These are phyloP conservation scores for Penicillium sp. DNA, from an alignment of 2,329 filamentous ascomycete genomes.

Conservation along the genomic window DNA sequence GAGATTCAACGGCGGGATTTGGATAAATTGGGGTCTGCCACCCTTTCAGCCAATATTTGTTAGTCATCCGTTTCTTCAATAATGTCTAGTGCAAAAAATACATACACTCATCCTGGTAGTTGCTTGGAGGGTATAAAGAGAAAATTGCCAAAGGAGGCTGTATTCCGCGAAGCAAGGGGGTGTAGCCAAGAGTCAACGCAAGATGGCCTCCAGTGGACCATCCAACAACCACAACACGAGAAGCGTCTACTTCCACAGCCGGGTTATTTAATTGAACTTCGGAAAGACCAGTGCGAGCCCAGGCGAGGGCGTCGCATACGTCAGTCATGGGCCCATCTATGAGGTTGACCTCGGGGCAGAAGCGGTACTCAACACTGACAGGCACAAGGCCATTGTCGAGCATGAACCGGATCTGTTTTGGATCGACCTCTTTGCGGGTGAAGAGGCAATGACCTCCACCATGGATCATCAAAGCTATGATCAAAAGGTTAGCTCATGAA, in stretches of 20 bases:
- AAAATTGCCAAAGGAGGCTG: slow-evolving; percentile 42
- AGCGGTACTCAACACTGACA: slow-evolving; percentile 46
- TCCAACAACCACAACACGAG: slow-evolving; percentile 40
- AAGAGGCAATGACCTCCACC: slow-evolving; percentile 22
- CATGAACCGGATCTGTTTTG: slow-evolving; percentile 33
- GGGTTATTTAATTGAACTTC: not conserved
- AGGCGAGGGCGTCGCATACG: slow-evolving; percentile 17
- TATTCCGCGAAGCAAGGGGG: slow-evolving; percentile 24
- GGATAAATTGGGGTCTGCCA: not conserved
- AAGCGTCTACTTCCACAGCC: slow-evolving; percentile 13
- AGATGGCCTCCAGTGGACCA: slow-evolving; percentile 50
- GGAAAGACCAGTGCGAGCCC: not conserved
- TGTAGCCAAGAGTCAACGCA: slow-evolving; percentile 44
- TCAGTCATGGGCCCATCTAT: slow-evolving; percentile 45
- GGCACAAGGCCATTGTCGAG: slow-evolving; percentile 41
- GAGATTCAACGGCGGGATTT: not conserved
- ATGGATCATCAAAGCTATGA: slow-evolving; percentile 21
- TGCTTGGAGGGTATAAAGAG: slow-evolving; percentile 44
- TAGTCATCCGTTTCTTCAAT: not conserved
- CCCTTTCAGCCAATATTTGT: not conserved
- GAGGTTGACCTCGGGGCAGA: slow-evolving; percentile 46
- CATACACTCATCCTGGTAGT: slow-evolving; percentile 32
- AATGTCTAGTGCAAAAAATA: not conserved
- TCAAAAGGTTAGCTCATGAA: not conserved
- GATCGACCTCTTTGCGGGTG: slow-evolving; percentile 17